phyloP scores from a whole-genome alignment of 2,329 filamentous ascomycete species.

The Microcyclospora tardicrescens region DNA sequence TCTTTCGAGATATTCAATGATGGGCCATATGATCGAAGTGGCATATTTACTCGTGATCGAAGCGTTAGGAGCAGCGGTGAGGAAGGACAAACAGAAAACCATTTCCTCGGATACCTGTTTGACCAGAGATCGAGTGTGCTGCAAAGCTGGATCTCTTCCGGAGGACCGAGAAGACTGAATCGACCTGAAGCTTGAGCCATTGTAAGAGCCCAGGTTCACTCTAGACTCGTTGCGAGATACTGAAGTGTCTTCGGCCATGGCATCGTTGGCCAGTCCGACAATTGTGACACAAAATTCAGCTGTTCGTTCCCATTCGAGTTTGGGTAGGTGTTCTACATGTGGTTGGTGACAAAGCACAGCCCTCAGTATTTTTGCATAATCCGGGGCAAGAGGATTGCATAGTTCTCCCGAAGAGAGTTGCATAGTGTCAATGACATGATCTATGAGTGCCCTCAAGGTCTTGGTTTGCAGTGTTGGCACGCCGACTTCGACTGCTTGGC shows the following conservation, averaged over 20 bases:
- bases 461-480: constrained; percentile 56
- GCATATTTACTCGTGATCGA: constrained; percentile 10
- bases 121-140: constrained; percentile 7
- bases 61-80: constrained; percentile 20
- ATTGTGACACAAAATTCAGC: constrained; percentile 57
- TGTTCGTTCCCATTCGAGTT: constrained; percentile 53
- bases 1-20: constrained; percentile 40
- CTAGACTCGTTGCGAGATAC: background rate
- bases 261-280: constrained; percentile 29
- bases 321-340: constrained; percentile 67
- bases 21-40: constrained; percentile 8
- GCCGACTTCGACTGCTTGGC: constrained; percentile 58
- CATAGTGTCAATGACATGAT: constrained; percentile 62
- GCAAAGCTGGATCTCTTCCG: constrained; percentile 10
- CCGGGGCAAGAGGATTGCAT: constrained; percentile 55
- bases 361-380: constrained; percentile 67
- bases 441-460: constrained; percentile 64
- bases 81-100: constrained; percentile 14
- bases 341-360: constrained; percentile 58
- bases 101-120: constrained; percentile 20
- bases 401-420: constrained; percentile 48
- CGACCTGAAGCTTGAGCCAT: constrained; percentile 4
- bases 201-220: no score
- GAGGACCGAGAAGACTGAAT: constrained; percentile 15
- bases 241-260: constrained; percentile 10